Conservation (phyloP, 768 basidiomycete genomes). For the Daedaleopsis nitida region DNA sequence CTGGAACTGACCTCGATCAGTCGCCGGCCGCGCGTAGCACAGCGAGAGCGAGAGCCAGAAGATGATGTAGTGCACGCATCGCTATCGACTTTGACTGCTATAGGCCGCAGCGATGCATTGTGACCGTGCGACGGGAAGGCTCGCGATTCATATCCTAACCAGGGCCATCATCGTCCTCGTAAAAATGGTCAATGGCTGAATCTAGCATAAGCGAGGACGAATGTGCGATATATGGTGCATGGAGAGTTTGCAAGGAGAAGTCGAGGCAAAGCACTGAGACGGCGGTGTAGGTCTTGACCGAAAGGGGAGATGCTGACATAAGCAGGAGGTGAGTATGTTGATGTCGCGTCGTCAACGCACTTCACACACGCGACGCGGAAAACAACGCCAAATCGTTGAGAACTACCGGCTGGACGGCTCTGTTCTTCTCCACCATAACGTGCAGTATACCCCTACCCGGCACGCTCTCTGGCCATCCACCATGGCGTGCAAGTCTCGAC, state of each 20-base stretch:
- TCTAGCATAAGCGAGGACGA: no score
- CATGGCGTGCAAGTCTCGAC: constrained; percentile 21
- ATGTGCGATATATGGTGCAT: no score
- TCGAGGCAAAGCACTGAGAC: not conserved
- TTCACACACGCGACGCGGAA: constrained; percentile 3
- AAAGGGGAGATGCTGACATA: constrained; percentile 11
- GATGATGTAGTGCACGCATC: no score
- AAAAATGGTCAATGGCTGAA: no score
- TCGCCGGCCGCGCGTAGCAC: not conserved
- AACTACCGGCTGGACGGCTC: not conserved
- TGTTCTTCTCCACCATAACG: constrained; percentile 8
- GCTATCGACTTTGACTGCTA: no score
- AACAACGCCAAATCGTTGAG: not conserved
- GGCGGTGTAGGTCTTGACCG: not conserved
- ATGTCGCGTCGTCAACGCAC: constrained; percentile 19
- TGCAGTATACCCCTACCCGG: constrained; percentile 20
- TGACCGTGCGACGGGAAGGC: no score
- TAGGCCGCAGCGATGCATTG: no score
- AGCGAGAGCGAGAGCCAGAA: no score
- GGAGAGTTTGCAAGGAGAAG: no score
- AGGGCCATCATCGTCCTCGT: no score
- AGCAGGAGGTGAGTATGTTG: constrained; percentile 12
- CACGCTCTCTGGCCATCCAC: constrained; percentile 1
- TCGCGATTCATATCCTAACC: no score
- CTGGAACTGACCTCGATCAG: constrained; percentile 1